Evolutionary conservation across 2,329 filamentous ascomycete species (phyloP), one percentile per base, ranked within the genome.

Genomic region (Kalaharituber pfeilii): DNA sequence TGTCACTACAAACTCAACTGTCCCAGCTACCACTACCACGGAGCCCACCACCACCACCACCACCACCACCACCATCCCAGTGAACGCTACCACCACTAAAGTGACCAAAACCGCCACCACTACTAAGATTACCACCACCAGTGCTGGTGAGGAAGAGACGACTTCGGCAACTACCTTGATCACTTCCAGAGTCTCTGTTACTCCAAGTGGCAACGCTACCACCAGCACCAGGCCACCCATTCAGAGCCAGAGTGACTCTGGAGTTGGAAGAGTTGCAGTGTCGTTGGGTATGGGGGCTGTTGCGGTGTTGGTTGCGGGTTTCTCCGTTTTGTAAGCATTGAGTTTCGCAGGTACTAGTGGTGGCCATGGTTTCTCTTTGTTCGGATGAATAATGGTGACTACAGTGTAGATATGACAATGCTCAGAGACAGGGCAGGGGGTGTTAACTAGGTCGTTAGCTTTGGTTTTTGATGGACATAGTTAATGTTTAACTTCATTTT

Each of bases 251-350:
- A 51, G 50, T 47, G 27, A 29, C 20, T 7, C 51, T 30, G 51
- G 25, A 50, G 51, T 18, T 20, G 25, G 4, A 11, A 51, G 9
- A n/a, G 22, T 22, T 28, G 26, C 24, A 15, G 22, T 58, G 55
- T 54, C 60, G 54, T 52, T 53, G 47, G 61, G 53, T n/a, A 56
- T 57, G 24, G 33, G 56, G 44, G 49, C 58, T 54, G 57, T 55
- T 39, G 18, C 60, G 29, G 56, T 53, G 33, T 60, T 56, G 42
- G 53, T 59, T 42, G 52, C 60, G 28, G 61, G 59, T 49, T 57
- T 63, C 29, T 15, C 9, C 22, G 9, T 50, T 8, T 50, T 47
- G 13, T 47, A 47, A 47, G 20, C 3, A 6, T 18, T 3, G 30
- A 18, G 6, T 36, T 7, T 36, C 3, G 6, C n/a, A n/a, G n/a